Base-by-base conservation (phyloP, 2,329 filamentous ascomycete species). In the Ophiosphaerella korrae region DNA sequence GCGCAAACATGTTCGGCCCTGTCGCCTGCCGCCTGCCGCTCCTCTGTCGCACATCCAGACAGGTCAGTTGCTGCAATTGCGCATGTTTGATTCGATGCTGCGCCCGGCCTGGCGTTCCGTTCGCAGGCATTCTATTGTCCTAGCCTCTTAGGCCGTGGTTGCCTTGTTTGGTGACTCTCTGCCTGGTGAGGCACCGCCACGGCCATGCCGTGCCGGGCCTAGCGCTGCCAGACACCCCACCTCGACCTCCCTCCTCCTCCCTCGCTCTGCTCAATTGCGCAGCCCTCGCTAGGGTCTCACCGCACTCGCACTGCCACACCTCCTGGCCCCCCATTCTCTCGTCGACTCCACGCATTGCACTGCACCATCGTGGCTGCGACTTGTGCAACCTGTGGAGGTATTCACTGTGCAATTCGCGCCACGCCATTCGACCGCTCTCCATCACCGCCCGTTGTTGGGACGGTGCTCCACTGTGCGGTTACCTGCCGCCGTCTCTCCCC, bases 281-380 rank as follows among this genome's bases (percentile, higher is more conserved):
- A 66, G 60, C 56, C 51, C 44, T 29, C 47, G 16, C 36, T 38
- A 4, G 18, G 18, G 37, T 51, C 57, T 63, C 64, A 66, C 64
- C 63, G 64, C 54, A 55, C 42, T 45, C 49, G 26, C 26, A 29
- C 26, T 29, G 26, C 26, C 26, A 29, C 26, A 29, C 26, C 7
- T 29, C 11, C 26, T 29, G 26, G 26, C 26, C 26, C 26, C 26
- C 11, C 7, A 29, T 29, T 29, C 3, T n/a, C 26, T 6, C 7
- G 7, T 3, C 11, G 26, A 29, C 9, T 29, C 9, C 26, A 29
- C 26, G 7, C 39, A 43, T 52, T 52, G 47, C 48, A 53, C 48
- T 44, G 51, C 39, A 24, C 33, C 35, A 35, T 8, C 45, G 56
- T 60, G 53, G 60, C 55, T 58, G 48, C 51, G 41, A 37, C 18